Evolutionary conservation across 2,329 filamentous ascomycete species (phyloP).

Genomic region (Thielaviopsis punctulata): DNA sequence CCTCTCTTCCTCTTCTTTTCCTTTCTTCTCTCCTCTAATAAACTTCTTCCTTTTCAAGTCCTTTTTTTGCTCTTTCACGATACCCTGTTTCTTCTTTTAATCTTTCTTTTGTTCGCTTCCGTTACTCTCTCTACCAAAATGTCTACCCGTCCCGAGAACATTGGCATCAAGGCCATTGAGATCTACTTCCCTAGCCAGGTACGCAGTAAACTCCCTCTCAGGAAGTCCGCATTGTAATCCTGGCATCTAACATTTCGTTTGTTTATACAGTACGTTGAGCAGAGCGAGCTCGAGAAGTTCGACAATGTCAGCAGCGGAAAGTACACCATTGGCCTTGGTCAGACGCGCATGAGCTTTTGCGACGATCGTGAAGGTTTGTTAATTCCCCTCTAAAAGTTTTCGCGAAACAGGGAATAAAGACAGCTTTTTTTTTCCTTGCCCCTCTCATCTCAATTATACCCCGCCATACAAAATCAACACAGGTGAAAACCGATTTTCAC

Average conservation of each 20-base stretch:
- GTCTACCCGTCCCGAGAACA: conserved; percentile 65
- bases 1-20: conserved; percentile 6
- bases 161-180: conserved; percentile 87
- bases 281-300: conserved; percentile 68
- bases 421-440: not conserved
- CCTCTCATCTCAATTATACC: not conserved
- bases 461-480: not conserved
- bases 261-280: conserved; percentile 55
- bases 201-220: conserved; percentile 17
- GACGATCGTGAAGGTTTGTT: conserved; percentile 68
- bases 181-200: conserved; percentile 80
- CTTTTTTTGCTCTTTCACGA: not conserved
- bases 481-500: not conserved
- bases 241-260: not conserved
- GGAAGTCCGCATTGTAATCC: not conserved
- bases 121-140: conserved; percentile 26
- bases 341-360: conserved; percentile 86
- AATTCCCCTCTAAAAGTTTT: conserved; percentile 2
- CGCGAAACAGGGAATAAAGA: not conserved
- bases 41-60: not conserved
- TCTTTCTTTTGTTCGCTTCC: conserved; percentile 1
- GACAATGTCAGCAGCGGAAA: conserved; percentile 69
- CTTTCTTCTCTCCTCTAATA: conserved; percentile 1
- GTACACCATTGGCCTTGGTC: conserved; percentile 80
- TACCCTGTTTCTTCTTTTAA: conserved; percentile 6